These are phyloP conservation scores for Exobasidium cylindrosporum DNA, from an alignment of 1,284 basidiomycete species.

Conservation along the genomic window DNA sequence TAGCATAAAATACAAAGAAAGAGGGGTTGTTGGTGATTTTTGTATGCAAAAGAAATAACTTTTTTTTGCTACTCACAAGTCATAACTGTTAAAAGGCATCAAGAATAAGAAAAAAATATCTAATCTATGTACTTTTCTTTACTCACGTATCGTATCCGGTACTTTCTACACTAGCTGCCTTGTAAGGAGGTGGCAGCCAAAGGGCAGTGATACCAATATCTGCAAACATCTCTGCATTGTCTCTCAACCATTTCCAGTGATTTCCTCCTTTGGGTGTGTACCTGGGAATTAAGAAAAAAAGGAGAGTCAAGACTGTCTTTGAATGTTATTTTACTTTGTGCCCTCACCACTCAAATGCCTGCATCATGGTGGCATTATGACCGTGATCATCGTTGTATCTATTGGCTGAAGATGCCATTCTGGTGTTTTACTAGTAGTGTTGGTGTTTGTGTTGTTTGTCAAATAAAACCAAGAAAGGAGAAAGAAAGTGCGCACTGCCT, in stretches of 20 bases:
- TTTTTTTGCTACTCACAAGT: no score
- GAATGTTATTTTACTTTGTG: background rate
- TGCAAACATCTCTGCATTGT: slow-evolving; percentile 68
- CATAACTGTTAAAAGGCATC: no score
- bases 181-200: slow-evolving; percentile 60
- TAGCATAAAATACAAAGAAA: no score
- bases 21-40: background rate
- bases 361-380: slow-evolving; percentile 41
- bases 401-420: background rate
- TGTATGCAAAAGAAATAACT: background rate
- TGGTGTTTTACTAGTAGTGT: no score
- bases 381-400: slow-evolving; percentile 18
- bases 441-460: no score
- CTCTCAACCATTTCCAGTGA: slow-evolving; percentile 78
- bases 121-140: slow-evolving; percentile 50
- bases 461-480: no score
- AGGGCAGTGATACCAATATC: slow-evolving; percentile 79
- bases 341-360: slow-evolving; percentile 32
- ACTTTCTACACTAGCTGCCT: slow-evolving; percentile 54
- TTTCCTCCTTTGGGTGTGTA: slow-evolving; percentile 60
- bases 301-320: background rate
- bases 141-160: slow-evolving; percentile 61
- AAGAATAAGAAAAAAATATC: background rate
- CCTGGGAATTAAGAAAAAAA: slow-evolving; percentile 16
- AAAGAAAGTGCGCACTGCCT: no score